Percentiles rank a stretch among this genome's conserved stretches.
phyloP scores from a whole-genome alignment of 2,329 filamentous ascomycete genomes.

The Colletotrichum camelliae region DNA sequence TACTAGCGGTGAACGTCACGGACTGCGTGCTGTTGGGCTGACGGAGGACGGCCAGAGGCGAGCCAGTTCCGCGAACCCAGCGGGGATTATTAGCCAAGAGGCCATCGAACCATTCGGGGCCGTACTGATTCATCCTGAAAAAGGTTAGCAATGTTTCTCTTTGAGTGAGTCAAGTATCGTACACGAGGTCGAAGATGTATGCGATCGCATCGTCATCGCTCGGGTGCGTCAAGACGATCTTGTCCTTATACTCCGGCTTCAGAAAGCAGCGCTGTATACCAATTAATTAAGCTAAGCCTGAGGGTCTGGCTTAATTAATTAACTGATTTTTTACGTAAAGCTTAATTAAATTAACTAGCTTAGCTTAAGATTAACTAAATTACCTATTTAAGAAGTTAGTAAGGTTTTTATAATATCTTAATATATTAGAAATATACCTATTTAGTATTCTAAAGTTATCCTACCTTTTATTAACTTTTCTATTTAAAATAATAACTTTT shows the following conservation, averaged over 20 bases:
- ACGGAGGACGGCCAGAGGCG: conserved; percentile 42
- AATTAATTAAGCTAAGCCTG: no score
- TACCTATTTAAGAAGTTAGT: no score
- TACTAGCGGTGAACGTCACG: conserved; percentile 36
- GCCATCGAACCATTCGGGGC: conserved; percentile 49
- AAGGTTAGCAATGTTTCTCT: not conserved
- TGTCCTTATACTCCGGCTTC: conserved; percentile 56
- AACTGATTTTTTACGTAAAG: no score
- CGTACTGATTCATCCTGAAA: conserved; percentile 41
- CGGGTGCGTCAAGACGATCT: conserved; percentile 59
- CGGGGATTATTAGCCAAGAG: conserved; percentile 52
- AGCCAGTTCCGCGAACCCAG: conserved; percentile 57
- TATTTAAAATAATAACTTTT: no score
- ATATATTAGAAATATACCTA: no score
- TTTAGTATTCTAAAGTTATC: no score
- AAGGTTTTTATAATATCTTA: no score
- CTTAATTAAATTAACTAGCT: no score
- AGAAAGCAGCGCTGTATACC: no score
- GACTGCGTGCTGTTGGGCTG: conserved; percentile 31
- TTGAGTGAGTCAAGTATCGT: conserved; percentile 23
- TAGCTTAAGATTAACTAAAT: no score
- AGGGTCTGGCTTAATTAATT: no score
- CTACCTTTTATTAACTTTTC: no score
- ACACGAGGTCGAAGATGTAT: conserved; percentile 54
- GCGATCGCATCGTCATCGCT: conserved; percentile 63